A percentile compares a stretch with the other conserved stretches of the same genome.
Conservation (phyloP, 371 early-diverging fungal species). For the Mortierella sp. region DNA sequence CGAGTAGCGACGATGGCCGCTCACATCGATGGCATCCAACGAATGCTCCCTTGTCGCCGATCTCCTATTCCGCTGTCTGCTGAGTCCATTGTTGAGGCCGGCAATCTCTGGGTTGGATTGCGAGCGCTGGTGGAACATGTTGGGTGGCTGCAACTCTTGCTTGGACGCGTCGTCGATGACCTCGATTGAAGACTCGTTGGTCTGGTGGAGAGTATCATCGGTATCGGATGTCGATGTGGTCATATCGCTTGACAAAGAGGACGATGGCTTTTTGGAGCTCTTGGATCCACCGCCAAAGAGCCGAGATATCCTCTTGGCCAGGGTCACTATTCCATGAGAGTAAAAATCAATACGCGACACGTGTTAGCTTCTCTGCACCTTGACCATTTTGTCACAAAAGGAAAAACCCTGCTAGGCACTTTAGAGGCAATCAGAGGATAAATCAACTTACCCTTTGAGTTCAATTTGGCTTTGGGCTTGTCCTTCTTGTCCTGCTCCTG, state of each 20-base stretch:
- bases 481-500: background rate
- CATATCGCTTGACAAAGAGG: background rate
- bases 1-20: constrained; percentile 32
- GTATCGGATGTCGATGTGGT: background rate
- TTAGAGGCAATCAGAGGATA: background rate
- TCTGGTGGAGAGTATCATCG: background rate
- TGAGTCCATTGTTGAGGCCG: background rate
- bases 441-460: background rate
- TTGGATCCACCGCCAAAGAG: constrained; percentile 30
- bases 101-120: constrained; percentile 5
- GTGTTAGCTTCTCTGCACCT: no score
- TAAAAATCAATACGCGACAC: background rate
- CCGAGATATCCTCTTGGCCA: constrained; percentile 44
- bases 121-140: constrained; percentile 9
- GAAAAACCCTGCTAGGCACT: no score
- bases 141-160: constrained; percentile 16
- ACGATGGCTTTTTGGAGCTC: constrained; percentile 6
- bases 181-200: constrained; percentile 12
- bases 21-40: constrained; percentile 22
- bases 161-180: constrained; percentile 7
- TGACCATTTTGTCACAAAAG: no score
- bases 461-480: background rate
- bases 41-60: constrained; percentile 31
- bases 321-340: constrained; percentile 19
- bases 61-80: background rate